These are phyloP conservation scores for Venturia oleaginea DNA, from an alignment of 2,329 filamentous ascomycete species.

Conservation along the genomic window DNA sequence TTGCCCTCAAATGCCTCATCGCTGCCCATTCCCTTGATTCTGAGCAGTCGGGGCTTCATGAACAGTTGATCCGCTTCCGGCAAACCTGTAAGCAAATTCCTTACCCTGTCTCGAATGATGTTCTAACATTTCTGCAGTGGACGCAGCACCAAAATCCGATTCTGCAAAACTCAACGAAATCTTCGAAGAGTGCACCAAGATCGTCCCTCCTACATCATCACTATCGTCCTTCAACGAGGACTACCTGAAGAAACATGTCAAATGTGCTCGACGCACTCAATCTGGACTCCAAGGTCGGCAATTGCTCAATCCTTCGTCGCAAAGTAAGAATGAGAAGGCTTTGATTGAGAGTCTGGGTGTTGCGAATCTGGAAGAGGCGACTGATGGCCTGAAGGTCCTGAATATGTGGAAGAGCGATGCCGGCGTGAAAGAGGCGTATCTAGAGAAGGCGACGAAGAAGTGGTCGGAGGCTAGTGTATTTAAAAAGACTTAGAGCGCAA, in stretches of 20 bases:
- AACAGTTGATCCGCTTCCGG: slow-evolving; percentile 63
- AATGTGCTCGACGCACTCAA: slow-evolving; percentile 53
- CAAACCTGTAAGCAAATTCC: slow-evolving; percentile 36
- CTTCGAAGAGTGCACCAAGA: slow-evolving; percentile 57
- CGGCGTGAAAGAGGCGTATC: slow-evolving; percentile 42
- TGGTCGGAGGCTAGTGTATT: slow-evolving; percentile 33
- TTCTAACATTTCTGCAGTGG: slow-evolving; percentile 19
- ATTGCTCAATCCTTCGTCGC: slow-evolving; percentile 48
- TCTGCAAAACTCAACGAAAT: slow-evolving; percentile 58
- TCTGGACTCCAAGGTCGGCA: slow-evolving; percentile 53
- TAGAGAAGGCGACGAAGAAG: slow-evolving; percentile 27
- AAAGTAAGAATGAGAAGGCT: slow-evolving; percentile 50
- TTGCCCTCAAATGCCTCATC: slow-evolving; percentile 78
- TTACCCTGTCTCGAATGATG: not conserved
- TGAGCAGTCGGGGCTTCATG: slow-evolving; percentile 62
- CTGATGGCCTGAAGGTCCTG: slow-evolving; percentile 44
- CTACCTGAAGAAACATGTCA: slow-evolving; percentile 53
- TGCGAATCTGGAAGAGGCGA: slow-evolving; percentile 45
- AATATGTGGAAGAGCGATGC: slow-evolving; percentile 42
- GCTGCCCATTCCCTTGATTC: slow-evolving; percentile 61
- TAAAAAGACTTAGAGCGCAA: not conserved
- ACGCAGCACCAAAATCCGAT: slow-evolving; percentile 48
- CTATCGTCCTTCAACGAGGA: slow-evolving; percentile 57
- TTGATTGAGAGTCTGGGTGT: slow-evolving; percentile 51
- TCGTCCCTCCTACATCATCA: slow-evolving; percentile 47